Conservation (phyloP, 805 yeast species). For the Starmerella floris region DNA sequence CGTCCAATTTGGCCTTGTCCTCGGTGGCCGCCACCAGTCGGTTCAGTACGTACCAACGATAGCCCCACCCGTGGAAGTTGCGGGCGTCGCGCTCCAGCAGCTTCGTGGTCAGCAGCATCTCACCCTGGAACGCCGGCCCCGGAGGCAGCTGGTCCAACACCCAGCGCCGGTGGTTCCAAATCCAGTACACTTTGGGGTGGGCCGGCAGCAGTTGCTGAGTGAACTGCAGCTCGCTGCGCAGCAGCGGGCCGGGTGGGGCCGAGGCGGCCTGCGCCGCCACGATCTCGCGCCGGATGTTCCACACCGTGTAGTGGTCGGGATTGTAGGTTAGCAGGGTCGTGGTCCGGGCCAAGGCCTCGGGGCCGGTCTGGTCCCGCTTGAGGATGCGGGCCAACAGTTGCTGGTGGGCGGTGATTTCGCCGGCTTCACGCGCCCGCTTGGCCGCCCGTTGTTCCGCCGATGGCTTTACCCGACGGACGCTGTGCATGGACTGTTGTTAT, state of each 20-base stretch:
- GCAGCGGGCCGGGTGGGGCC: slow-evolving; percentile 16
- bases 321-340: slow-evolving; percentile 47
- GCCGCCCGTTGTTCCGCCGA: slow-evolving; percentile 42
- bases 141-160: slow-evolving; percentile 33
- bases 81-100: slow-evolving; percentile 62
- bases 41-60: slow-evolving; percentile 57
- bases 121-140: slow-evolving; percentile 50
- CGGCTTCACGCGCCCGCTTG: slow-evolving; percentile 45
- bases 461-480: slow-evolving; percentile 47
- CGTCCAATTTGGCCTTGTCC: slow-evolving; percentile 26
- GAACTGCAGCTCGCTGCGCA: slow-evolving; percentile 49
- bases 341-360: slow-evolving; percentile 39
- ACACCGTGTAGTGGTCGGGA: slow-evolving; percentile 77
- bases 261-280: slow-evolving; percentile 23
- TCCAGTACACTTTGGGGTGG: slow-evolving; percentile 89
- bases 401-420: slow-evolving; percentile 45
- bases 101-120: slow-evolving; percentile 54
- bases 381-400: slow-evolving; percentile 32
- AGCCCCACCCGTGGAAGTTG: slow-evolving; percentile 94
- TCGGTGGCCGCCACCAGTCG: slow-evolving; percentile 23
- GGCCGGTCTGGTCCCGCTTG: slow-evolving; percentile 21
- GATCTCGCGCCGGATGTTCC: slow-evolving; percentile 81
- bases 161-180: slow-evolving; percentile 92
- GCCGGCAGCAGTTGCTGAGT: slow-evolving; percentile 43
- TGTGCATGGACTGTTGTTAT: slow-evolving; percentile 46